Evolutionary conservation across 2,329 filamentous ascomycete genomes (phyloP).

Genomic region (Colletotrichum kahawae): DNA sequence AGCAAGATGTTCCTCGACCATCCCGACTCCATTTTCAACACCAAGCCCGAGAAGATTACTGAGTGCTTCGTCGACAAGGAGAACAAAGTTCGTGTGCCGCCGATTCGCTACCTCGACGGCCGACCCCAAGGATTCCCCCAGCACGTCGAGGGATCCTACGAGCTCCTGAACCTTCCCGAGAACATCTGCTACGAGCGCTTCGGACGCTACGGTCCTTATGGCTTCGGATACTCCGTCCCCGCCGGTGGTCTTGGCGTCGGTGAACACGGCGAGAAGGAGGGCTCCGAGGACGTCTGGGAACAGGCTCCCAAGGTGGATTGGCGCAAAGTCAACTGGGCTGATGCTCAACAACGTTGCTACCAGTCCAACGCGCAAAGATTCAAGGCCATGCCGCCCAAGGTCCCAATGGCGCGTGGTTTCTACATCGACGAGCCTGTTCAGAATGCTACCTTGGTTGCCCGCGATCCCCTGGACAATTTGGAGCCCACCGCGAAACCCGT

Average conservation of each 20-base stretch:
- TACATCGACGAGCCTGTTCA: slow-evolving; percentile 46
- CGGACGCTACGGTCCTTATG: slow-evolving; percentile 87
- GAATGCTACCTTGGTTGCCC: slow-evolving; percentile 25
- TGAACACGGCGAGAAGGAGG: slow-evolving; percentile 82
- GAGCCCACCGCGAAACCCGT: slow-evolving; percentile 1
- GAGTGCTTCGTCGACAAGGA: slow-evolving; percentile 81
- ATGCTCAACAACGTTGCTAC: slow-evolving; percentile 77
- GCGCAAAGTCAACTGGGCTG: slow-evolving; percentile 77
- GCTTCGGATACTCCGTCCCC: slow-evolving; percentile 81
- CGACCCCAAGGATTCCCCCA: slow-evolving; percentile 85
- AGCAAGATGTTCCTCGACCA: slow-evolving; percentile 60
- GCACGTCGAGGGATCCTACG: slow-evolving; percentile 84
- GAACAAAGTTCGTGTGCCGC: slow-evolving; percentile 69
- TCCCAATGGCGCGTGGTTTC: slow-evolving; percentile 53
- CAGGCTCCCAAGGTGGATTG: slow-evolving; percentile 77
- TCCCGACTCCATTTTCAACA: slow-evolving; percentile 39
- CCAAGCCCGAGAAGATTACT: slow-evolving; percentile 57
- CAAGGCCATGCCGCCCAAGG: slow-evolving; percentile 47
- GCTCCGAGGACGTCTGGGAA: slow-evolving; percentile 80
- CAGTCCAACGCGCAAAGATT: slow-evolving; percentile 75
- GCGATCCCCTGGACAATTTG: slow-evolving; percentile 12
- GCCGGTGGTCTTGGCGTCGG: slow-evolving; percentile 86
- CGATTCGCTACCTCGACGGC: slow-evolving; percentile 76
- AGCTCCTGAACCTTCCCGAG: slow-evolving; percentile 77
- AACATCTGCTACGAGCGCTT: slow-evolving; percentile 94